Base-by-base conservation (phyloP, 345 rosid species). In the Eucalyptus regnans region DNA sequence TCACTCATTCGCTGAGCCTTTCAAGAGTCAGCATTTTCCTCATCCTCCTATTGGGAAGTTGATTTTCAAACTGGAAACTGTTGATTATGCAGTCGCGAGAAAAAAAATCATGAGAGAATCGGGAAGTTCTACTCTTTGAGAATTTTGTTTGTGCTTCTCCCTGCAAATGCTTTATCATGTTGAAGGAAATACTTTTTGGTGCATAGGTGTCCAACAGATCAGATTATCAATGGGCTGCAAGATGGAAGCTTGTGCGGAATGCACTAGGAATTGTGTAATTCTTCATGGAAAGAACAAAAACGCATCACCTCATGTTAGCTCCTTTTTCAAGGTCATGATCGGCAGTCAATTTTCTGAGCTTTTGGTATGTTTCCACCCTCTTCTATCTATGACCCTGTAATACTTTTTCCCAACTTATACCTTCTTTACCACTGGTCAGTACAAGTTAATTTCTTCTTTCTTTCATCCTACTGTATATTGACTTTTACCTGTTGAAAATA, bases 321-420 rank as follows among this genome's bases (percentile, higher is more conserved):
- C 93, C 52, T 93, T 93, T 87, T 92, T 93, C 89, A 92, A 92
- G 87, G 89, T 93, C 84, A 91, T 93, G 92, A 89, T 91, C 48
- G 91, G 92, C 25, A 64, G 51, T 46, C 81, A 43, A 49, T 93
- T 46, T 85, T 44, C 89, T 58, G 58, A 91, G 85, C 76, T 71
- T 62, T 48, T 93, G 94, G 95, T 93, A 91, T 37, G 91, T 51
- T 84, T 14, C 15, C 31, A 7, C 66, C 86, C 60, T 62, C 46
- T 84, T 60, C 44, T 62, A 54, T 76, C 11, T 48, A 27, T 41
- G 46, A 29, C 15, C 23, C n/a, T 49, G 33, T 31, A 43, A 25
- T 60, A 44, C 46, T 60, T 48, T 54, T 54, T 60, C 37, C 80
- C 41, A 62, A 87, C 17, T 29, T 27, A 9, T 46, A 76, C 15